phyloP scores from a whole-genome alignment of 495 filamentous ascomycete species.

The Rostrohypoxylon terebratum region DNA sequence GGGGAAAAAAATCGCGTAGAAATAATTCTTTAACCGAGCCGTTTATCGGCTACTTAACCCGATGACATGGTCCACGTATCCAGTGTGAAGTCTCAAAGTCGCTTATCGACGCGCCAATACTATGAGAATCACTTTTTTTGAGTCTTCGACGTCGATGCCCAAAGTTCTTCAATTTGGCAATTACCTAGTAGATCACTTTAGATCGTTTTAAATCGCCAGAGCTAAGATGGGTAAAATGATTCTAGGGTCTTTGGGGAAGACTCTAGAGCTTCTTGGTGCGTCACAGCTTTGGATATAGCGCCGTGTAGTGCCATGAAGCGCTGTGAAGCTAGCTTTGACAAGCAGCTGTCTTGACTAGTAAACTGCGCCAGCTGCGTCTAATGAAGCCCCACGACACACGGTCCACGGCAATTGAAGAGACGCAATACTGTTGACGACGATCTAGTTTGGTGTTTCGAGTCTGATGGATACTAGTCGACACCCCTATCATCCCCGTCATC shows the following conservation, averaged over 20 bases:
- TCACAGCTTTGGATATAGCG: slow-evolving; percentile 16
- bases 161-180: background rate
- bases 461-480: slow-evolving; percentile 29
- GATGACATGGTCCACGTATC: background rate
- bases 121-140: no score
- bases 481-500: slow-evolving; percentile 19
- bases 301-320: slow-evolving; percentile 1
- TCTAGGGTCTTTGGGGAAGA: slow-evolving; percentile 13
- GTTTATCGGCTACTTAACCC: background rate
- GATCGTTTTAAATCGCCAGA: background rate
- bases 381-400: slow-evolving; percentile 19
- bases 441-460: slow-evolving; percentile 26
- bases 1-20: background rate
- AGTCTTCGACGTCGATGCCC: background rate
- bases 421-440: slow-evolving; percentile 23
- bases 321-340: slow-evolving; percentile 35
- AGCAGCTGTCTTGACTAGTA: slow-evolving; percentile 19
- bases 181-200: background rate
- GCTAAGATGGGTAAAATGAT: slow-evolving; percentile 1
- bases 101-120: background rate
- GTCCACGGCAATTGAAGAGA: slow-evolving; percentile 36
- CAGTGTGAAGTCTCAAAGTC: background rate
- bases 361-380: slow-evolving; percentile 28
- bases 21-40: background rate
- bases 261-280: slow-evolving; percentile 23